Percentiles rank a stretch among this genome's conserved stretches.
phyloP scores from a whole-genome alignment of 1,139 yeast genomes.

The Torulaspora globosa region DNA sequence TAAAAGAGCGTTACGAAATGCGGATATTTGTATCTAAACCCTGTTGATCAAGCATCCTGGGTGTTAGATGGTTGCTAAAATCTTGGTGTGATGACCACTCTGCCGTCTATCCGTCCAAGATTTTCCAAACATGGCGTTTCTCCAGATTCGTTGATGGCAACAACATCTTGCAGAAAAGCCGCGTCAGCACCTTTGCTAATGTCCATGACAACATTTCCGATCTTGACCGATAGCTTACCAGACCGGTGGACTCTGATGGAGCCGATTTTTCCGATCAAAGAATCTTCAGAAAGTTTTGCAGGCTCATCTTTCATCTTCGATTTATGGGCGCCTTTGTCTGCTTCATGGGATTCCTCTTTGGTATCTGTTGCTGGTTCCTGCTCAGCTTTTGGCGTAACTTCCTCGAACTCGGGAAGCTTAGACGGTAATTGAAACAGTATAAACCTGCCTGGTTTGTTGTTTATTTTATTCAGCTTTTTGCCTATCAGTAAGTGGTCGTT shows the following conservation, averaged over 20 bases:
- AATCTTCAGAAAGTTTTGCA: conserved; percentile 14
- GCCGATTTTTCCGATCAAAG: conserved; percentile 63
- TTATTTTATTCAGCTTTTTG: conserved; percentile 35
- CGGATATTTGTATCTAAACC: neutral
- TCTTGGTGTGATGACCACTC: conserved; percentile 44
- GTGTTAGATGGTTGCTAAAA: conserved; percentile 18
- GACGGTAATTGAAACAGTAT: conserved; percentile 72
- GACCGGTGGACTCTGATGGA: conserved; percentile 70
- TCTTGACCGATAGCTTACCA: conserved; percentile 68
- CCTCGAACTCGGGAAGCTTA: conserved; percentile 53
- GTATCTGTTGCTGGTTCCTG: conserved; percentile 18
- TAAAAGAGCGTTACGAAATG: neutral
- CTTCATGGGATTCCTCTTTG: conserved; percentile 12
- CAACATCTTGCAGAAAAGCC: conserved; percentile 71
- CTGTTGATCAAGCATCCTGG: no score
- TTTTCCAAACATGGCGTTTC: conserved; percentile 48
- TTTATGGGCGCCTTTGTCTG: conserved; percentile 6
- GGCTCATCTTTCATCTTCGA: conserved; percentile 13
- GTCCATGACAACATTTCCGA: conserved; percentile 68
- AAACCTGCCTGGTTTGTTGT: conserved; percentile 41
- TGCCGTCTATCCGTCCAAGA: conserved; percentile 55
- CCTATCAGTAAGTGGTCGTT: conserved; percentile 40
- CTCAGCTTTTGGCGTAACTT: conserved; percentile 21
- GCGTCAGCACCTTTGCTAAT: conserved; percentile 70
- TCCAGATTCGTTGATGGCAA: conserved; percentile 50